Base-by-base conservation (phyloP, 805 yeast genomes). In the Zygoascus ofunaensis region DNA sequence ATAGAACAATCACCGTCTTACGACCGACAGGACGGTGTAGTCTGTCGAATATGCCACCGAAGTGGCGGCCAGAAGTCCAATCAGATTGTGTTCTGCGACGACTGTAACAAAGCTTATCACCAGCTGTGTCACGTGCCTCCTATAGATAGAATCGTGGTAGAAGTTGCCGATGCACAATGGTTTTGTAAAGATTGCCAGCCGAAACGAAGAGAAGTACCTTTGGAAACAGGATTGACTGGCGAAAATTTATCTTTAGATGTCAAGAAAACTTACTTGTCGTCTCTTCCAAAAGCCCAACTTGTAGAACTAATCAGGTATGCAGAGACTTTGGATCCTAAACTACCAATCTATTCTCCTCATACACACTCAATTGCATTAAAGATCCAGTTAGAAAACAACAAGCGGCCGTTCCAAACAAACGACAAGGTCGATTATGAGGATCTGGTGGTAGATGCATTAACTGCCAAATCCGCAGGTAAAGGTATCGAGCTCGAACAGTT, bases 151-250 rank as follows among this genome's bases (percentile, higher is more conserved):
- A 54, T 64, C 10, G 64, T 59, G 22, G 64, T 66, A 14, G 68
- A 65, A 21, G 63, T 65, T 14, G 63, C 64, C 1, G 70, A 65
- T 39, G 65, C 66, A 4, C 61, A 62, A 48, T 66, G 69, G 69
- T 65, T 59, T 49, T 66, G 71, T 49, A 54, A 54, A 41, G 57
- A 62, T 38, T 66, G 70, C 43, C 61, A 59, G 47, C 59, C 59
- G n/a, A 63, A 61, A 43, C 54, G 58, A 2, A 46, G 58, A 15
- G 65, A 65, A 28, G 48, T 51, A 30, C 62, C 65, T 8, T 50
- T 66, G 22, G 67, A 64, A 40, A 64, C 69, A 1, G 71, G 71
- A 10, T 44, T 52, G 8, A 49, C 65, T 2, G 65, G 68, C 4
- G 60, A 56, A 17, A 55, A 52, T 5, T 49, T 65, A 17, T 58